These are phyloP conservation scores for Ustilago nuda DNA, from an alignment of 1,284 basidiomycete species.

Conservation along the genomic window DNA sequence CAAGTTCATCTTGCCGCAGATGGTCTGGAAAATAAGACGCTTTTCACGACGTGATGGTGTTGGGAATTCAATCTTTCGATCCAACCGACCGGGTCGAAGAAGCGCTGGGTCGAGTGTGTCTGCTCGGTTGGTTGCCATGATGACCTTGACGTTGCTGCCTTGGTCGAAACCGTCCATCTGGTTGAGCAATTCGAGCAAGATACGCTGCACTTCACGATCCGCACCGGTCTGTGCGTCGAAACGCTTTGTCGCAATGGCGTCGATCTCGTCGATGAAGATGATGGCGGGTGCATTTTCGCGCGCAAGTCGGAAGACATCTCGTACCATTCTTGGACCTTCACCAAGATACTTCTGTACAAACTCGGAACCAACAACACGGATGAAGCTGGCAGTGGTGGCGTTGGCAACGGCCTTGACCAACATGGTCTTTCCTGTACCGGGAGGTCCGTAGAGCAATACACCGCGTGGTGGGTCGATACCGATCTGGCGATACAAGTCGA, in stretches of 20 bases:
- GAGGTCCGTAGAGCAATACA: conserved; percentile 89
- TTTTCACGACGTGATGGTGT: conserved; percentile 93
- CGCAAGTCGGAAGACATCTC: conserved; percentile 97
- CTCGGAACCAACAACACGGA: conserved; percentile 96
- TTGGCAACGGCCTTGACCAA: conserved; percentile 98
- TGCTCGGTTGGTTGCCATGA: conserved; percentile 69
- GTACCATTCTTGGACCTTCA: conserved; percentile 99
- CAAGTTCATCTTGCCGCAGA: conserved; percentile 96
- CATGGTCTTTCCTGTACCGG: conserved; percentile 99
- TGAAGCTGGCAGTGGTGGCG: conserved; percentile 96
- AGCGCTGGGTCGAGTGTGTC: conserved; percentile 81
- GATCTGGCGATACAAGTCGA: conserved; percentile 98
- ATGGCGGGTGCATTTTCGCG: conserved; percentile 97
- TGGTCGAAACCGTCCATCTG: conserved; percentile 99
- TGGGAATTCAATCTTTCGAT: conserved; percentile 99
- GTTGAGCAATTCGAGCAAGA: conserved; percentile 95
- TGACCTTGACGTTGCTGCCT: conserved; percentile 91
- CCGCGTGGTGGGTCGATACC: conserved; percentile 98
- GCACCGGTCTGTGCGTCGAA: conserved; percentile 99
- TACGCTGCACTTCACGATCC: conserved; percentile 98
- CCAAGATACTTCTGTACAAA: conserved; percentile 99
- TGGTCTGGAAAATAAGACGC: conserved; percentile 97
- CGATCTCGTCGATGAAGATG: conserved; percentile 99
- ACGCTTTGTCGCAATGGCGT: conserved; percentile 99
- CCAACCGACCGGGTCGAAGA: conserved; percentile 94